Evolutionary conservation across 371 early-diverging fungal genomes (phyloP), one percentile per base, ranked within the genome.

Genomic region (Saksenaea oblongispora): DNA sequence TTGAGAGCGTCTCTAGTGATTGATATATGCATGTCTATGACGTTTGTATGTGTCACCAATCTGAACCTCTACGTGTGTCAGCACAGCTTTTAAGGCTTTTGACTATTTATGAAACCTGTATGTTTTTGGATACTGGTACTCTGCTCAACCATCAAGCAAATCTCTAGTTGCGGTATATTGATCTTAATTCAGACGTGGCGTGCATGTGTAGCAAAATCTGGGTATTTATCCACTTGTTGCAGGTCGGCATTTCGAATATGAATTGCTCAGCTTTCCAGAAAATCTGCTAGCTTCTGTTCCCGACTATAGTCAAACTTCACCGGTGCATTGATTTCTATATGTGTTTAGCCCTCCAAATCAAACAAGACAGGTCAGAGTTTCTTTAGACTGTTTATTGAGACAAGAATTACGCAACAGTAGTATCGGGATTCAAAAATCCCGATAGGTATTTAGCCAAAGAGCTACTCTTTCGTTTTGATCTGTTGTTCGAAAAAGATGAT

Each of bases 181-280:
- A 93, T 75, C 83, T 92, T 59, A 89, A 96, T 75, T 85, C 90
- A n/a, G 71, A 87, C 42, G 86, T 93, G 55, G 98, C 88, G 51
- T 97, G 98, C 53, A 97, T 97, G 8, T 98, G 98, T 75, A 97
- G 98, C 61, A 97, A 98, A 72, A 96, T 98, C 65, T 85, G 91
- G 59, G 95, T 94, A 26, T 94, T 53, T 95, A 95, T 69, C 96
- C 96, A 5, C 71, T 98, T 56, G 93, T 96, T 0, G 98, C 96
- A 2, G 88, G 94, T 10, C 98, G 97, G 72, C 95, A 97, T 76
- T 98, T 98, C 82, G 97, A 92, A 76, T 97, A 96, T 84, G 28
- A 55, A 72, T 95, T 97, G 85, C 90, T 91, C 66, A 98, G 97
- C 71, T 95, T 98, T 70, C 84, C 97, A 22, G 98, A 98, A 82